Evolutionary conservation across 306 rosid genomes (phyloP), one percentile per base, ranked within the genome.

Genomic region (Trifolium pratense): DNA sequence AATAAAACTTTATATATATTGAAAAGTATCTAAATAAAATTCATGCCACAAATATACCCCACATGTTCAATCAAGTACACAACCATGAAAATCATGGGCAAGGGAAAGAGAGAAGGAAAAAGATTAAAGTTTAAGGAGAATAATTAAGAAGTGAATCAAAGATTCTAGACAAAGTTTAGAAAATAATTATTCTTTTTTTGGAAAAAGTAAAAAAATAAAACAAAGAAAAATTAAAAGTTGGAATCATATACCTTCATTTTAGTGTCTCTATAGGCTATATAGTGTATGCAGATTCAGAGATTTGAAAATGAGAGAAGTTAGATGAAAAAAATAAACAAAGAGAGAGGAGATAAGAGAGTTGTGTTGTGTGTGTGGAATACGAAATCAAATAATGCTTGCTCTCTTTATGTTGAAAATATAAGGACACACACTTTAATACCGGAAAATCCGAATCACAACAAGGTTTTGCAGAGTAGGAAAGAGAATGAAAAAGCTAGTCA

Each of bases 391-490:
- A 85, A 85, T 87, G 55, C 1, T 48, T 43, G 86, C 10, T 36
- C 8, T 36, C 69, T n/a, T n/a, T 69, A 18, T 21, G 68, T 58
- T 80, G 80, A 51, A 79, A 74, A 78, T 21, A 29, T 13, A 4
- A 62, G 15, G 78, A 42, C 20, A 77, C 57, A 55, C 66, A 79
- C 74, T 46, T 69, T 48, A 74, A 73, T 65, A 78, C 75, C 81
- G 75, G 79, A 82, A 85, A 92, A 81, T 91, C 75, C 89, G 89
- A 85, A 85, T 75, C 83, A 81, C 81, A 90, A 86, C 93, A 87
- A 90, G 88, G 75, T 70, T 60, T 20, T 80, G 92, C 92, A 86
- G 92, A 87, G 37, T 84, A 82, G 80, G 96, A 88, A 66, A 88
- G 97, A 85, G 94, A 75, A 29, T 9, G 25, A 18, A 25, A 77